Base-by-base conservation (phyloP, 208 protist species). In the Entamoeba dispar region DNA sequence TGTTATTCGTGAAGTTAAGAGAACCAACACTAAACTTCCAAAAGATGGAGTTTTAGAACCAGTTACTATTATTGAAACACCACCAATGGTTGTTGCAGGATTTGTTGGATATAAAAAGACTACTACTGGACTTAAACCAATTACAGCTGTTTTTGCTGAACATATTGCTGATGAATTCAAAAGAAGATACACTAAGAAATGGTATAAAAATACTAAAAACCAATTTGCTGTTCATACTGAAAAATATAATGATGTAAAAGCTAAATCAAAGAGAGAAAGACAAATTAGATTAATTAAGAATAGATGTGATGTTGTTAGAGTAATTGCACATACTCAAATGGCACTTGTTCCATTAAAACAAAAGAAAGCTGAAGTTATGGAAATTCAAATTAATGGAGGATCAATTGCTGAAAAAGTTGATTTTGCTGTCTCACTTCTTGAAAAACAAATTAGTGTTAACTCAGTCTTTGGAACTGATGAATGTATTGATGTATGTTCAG, bases 371-470 rank as follows among this genome's bases (percentile, higher is more conserved):
- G 97, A 99, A 95, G 95, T 99, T 92, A 97, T 98, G 94, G 98
- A 99, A 97, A 99, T 99, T 96, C 98, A 99, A 92, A 93, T 99
- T 94, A 99, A 99, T 97, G 98, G 98, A 95, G 98, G 98, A 94
- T 95, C 95, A 93, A 95, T 98, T 91, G 95, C 94, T 38, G 96
- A 98, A 94, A 99, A 99, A 97, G 96, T 99, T 38, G 96, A 96
- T 92, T 99, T 98, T 93, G 98, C 96, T 93, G 94, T 96, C 57
- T 90, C 93, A 8, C 95, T 98, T 49, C 97, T 99, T 52, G 98
- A 99, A 97, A 98, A 99, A 96, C 94, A 97, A 93, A 95, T 99
- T 91, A 94, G 96, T 51, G 97, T 99, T 92, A 96, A 96, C 93
- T 93, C 94, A 55, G 43, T 95, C 92, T 95, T 95, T 93, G 47